phyloP scores from a whole-genome alignment of 2,329 filamentous ascomycete genomes.

The Hortaea werneckii region DNA sequence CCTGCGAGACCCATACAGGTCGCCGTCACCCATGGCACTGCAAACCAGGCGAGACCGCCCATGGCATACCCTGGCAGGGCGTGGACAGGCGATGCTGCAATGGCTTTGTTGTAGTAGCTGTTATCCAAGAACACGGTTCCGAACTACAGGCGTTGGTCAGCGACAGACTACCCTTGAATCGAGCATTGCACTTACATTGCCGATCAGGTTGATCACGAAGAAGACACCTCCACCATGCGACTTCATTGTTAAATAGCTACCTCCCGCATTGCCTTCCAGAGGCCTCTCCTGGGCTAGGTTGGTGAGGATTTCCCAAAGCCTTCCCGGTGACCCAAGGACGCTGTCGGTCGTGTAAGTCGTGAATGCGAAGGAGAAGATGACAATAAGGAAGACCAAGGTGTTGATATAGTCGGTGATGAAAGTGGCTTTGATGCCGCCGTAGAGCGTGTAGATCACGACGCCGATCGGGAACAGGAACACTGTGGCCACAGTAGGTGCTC shows the following conservation, averaged over 20 bases:
- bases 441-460: conserved; percentile 68
- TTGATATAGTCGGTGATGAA: conserved; percentile 82
- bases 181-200: conserved; percentile 40
- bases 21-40: conserved; percentile 80
- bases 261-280: conserved; percentile 66
- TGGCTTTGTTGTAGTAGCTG: conserved; percentile 74
- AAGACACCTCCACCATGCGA: conserved; percentile 75
- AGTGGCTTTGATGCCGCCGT: conserved; percentile 72
- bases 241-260: conserved; percentile 79
- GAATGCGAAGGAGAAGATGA: conserved; percentile 77
- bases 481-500: conserved; percentile 67
- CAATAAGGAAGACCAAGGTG: conserved; percentile 72
- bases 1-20: conserved; percentile 81
- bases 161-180: not conserved
- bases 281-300: conserved; percentile 60
- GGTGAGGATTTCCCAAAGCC: conserved; percentile 68
- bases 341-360: conserved; percentile 68
- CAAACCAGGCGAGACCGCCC: conserved; percentile 82
- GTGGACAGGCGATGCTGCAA: conserved; percentile 71
- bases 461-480: conserved; percentile 75
- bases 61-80: conserved; percentile 68
- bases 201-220: conserved; percentile 75
- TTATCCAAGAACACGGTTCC: conserved; percentile 80
- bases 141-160: conserved; percentile 33
- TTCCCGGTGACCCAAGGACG: conserved; percentile 61